phyloP scores from a whole-genome alignment of 805 yeast genomes.

The Suhomyces xylopsoci region DNA sequence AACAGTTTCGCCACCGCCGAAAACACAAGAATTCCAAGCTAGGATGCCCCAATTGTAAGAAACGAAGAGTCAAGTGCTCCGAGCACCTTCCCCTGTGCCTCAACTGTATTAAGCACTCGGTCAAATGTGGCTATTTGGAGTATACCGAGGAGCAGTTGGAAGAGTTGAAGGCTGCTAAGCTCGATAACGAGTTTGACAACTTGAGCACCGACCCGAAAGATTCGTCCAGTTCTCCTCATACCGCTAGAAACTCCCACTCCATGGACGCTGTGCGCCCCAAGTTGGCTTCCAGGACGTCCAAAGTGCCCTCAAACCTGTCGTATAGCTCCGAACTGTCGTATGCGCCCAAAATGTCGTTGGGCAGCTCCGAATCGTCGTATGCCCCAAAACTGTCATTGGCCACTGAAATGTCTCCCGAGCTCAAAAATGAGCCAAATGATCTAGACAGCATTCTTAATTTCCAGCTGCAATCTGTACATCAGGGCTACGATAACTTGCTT shows the following conservation, averaged over 20 bases:
- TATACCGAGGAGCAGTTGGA: constrained; percentile 30
- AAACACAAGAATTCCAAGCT: constrained; percentile 29
- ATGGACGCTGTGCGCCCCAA: background rate
- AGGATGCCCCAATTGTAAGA: constrained; percentile 51
- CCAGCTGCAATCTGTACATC: constrained; percentile 12
- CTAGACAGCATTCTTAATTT: background rate
- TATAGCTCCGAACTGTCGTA: background rate
- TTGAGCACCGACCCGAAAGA: background rate
- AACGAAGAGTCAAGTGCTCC: constrained; percentile 48
- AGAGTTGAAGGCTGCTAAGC: constrained; percentile 21
- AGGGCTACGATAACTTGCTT: constrained; percentile 34
- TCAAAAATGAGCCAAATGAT: background rate
- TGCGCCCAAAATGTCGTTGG: background rate
- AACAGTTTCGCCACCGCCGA: constrained; percentile 12
- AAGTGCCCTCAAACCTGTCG: background rate
- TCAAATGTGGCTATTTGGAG: constrained; percentile 38
- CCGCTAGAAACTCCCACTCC: background rate
- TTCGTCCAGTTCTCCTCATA: background rate
- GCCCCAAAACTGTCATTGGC: background rate
- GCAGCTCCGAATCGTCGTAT: background rate
- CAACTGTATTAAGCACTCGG: constrained; percentile 40
- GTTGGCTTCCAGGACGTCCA: background rate
- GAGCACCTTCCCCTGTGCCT: constrained; percentile 39
- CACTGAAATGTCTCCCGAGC: background rate
- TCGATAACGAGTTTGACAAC: constrained; percentile 6